Evolutionary conservation across 176 grass and related monocot genomes (phyloP).

Genomic region (Dendrocalamus sinicus): DNA sequence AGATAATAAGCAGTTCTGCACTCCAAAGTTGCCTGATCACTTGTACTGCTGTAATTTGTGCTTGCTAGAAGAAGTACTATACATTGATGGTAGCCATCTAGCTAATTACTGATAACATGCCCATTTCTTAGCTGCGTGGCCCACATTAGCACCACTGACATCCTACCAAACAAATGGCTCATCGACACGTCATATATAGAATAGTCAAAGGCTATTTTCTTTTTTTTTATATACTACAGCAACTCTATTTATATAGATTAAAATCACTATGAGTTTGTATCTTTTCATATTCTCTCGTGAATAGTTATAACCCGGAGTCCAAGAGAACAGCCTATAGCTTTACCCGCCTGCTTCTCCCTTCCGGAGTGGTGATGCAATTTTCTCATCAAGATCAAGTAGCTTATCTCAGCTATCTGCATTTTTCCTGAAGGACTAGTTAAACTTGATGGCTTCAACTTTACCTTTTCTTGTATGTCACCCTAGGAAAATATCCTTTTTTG

Average conservation of each 20-base stretch:
- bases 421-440: neutral
- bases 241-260: too few species aligned
- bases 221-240: too few species aligned
- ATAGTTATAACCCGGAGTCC: too few species aligned
- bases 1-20: neutral
- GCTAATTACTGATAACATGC: neutral
- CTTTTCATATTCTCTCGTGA: fast-evolving
- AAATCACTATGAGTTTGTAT: too few species aligned
- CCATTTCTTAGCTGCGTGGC: neutral
- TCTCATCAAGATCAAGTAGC: neutral
- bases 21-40: neutral
- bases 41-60: neutral
- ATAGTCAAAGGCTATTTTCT: neutral
- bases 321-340: neutral
- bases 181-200: neutral
- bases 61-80: neutral
- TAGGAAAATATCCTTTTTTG: neutral
- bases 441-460: neutral
- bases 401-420: neutral
- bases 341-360: neutral
- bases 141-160: neutral
- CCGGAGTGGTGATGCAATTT: neutral
- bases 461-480: neutral
- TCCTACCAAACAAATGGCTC: neutral
- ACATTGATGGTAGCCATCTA: neutral